Conservation (phyloP, 257 asterid genomes). For the Solanum medicagineum region DNA sequence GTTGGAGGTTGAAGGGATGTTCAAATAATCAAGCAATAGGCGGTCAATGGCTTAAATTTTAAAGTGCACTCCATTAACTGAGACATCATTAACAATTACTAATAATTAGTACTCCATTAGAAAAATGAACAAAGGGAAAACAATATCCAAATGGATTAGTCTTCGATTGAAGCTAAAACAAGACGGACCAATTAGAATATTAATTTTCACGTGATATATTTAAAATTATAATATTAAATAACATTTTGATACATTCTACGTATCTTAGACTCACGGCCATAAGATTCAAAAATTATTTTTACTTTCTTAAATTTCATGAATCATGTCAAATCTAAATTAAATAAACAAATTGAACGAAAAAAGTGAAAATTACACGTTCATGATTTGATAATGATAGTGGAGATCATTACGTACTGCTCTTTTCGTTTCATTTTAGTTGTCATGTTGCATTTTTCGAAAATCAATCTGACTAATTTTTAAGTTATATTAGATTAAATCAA, state of each 20-base stretch:
- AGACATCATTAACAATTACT: not conserved
- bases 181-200: not conserved
- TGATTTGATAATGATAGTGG: not conserved
- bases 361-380: not conserved
- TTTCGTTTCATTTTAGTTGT: too few species aligned
- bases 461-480: too few species aligned
- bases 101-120: not conserved
- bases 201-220: rapidly evolving
- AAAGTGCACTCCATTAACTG: not conserved
- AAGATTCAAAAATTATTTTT: not conserved
- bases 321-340: too few species aligned
- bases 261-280: too few species aligned
- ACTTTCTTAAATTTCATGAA: too few species aligned
- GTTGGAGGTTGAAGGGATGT: not conserved
- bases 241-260: not conserved
- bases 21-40: not conserved
- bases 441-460: too few species aligned
- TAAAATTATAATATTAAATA: rapidly evolving
- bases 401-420: not conserved
- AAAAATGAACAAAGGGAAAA: not conserved
- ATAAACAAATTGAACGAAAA: too few species aligned
- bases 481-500: too few species aligned
- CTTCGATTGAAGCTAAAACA: not conserved
- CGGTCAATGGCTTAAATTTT: not conserved
- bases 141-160: not conserved